These are phyloP conservation scores for Nitzschia sp. DNA, from an alignment of 108 stramenopile species.

Conservation along the genomic window DNA sequence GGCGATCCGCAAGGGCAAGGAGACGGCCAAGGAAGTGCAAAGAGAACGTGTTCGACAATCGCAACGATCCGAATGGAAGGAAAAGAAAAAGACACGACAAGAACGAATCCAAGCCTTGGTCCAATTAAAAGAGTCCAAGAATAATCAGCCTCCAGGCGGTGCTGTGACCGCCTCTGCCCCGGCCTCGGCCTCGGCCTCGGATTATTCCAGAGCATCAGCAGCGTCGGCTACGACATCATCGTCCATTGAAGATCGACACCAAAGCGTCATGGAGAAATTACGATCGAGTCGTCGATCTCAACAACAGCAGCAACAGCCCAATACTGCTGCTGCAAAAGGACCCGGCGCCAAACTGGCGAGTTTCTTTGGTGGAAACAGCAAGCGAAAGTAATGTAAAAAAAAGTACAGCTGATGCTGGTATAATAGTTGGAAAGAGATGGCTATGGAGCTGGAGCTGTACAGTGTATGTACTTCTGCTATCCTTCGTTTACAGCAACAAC, in stretches of 20 bases:
- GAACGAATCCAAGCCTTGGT: conserved; percentile 15
- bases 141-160: neutral
- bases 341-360: neutral
- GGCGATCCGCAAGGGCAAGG: conserved; percentile 34
- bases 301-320: neutral
- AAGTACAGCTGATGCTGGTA: too few species aligned
- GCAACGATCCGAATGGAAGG: conserved; percentile 9
- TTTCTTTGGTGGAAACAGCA: neutral
- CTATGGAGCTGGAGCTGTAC: too few species aligned
- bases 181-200: neutral
- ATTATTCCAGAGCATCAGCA: neutral
- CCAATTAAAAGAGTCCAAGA: conserved; percentile 1
- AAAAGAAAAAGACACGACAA: conserved; percentile 20
- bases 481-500: too few species aligned
- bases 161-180: neutral
- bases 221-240: neutral
- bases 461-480: too few species aligned
- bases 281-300: neutral
- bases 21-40: conserved; percentile 25
- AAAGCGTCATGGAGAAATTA: conserved; percentile 22
- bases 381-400: too few species aligned
- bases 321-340: neutral
- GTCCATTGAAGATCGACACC: conserved; percentile 27
- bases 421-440: too few species aligned
- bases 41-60: conserved; percentile 7